Percentiles rank a stretch among this genome's conserved stretches.
Evolutionary conservation across 495 filamentous ascomycete genomes (phyloP).

Genomic region (Penicillium atrosanguineum): DNA sequence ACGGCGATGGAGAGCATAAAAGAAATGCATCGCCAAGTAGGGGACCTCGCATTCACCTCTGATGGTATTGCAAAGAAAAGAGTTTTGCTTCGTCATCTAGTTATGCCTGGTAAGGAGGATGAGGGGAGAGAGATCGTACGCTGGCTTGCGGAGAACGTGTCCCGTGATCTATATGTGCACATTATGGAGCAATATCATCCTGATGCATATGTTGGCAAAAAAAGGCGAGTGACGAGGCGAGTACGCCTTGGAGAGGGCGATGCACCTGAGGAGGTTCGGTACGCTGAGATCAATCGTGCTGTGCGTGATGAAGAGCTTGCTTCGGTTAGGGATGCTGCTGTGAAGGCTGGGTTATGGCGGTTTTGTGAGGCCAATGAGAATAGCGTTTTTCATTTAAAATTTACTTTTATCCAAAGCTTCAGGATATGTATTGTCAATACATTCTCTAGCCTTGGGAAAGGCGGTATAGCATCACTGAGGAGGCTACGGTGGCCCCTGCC

Average conservation of each 20-base stretch:
- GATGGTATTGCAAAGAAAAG: conserved; percentile 76
- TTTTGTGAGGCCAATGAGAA: conserved; percentile 70
- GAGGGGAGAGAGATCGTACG: conserved; percentile 66
- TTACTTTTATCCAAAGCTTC: too few species aligned
- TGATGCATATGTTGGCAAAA: conserved; percentile 71
- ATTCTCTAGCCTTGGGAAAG: too few species aligned
- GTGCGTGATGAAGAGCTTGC: conserved; percentile 61
- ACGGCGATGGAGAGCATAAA: conserved; percentile 69
- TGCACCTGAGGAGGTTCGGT: conserved; percentile 49
- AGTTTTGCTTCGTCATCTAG: conserved; percentile 68
- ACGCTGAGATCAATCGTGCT: conserved; percentile 73
- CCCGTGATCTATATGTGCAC: conserved; percentile 65
- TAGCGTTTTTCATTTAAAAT: conserved; percentile 65
- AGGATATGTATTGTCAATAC: too few species aligned
- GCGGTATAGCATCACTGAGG: too few species aligned
- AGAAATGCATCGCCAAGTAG: conserved; percentile 73
- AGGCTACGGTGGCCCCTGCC: too few species aligned
- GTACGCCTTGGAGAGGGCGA: conserved; percentile 7
- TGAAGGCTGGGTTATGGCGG: conserved; percentile 68
- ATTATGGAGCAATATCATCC: conserved; percentile 80
- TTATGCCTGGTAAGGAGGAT: conserved; percentile 71
- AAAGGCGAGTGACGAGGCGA: conserved; percentile 32
- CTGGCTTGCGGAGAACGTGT: conserved; percentile 66
- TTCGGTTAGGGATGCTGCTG: conserved; percentile 59
- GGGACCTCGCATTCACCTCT: conserved; percentile 70